Base-by-base conservation (phyloP, 495 filamentous ascomycete genomes). In the Talaromyces proteolyticus region DNA sequence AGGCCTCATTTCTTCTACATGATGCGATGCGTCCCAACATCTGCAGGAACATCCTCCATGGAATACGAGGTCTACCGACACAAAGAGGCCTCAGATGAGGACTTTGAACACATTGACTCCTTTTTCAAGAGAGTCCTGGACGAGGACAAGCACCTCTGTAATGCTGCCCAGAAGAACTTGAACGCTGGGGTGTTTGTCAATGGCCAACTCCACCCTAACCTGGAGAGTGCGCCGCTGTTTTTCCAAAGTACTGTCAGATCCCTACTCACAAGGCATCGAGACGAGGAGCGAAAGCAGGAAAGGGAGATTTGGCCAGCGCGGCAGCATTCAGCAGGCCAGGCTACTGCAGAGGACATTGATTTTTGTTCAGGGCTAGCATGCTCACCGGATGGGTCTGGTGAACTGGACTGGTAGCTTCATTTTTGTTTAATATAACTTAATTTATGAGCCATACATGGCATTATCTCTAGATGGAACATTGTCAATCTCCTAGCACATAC, bases 51-150 rank as follows among this genome's bases (percentile, higher is more conserved):
- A 2, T 63, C 59, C 19, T 50, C 50, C 6, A 68, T 76, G 55
- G 52, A 67, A 19, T 76, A 76, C 57, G 70, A 80, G 51, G 68
- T 78, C 16, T 79, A 65, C 58, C 69, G 74, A 20, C 63, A 73
- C 63, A 74, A 71, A 54, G 52, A 62, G 40, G 54, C 68, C 11
- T 59, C 54, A 3, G 71, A 74, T 40, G 68, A 69, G n/a, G 63
- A 75, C 6, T 77, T 78, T 51, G 51, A 70, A 5, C 36, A 60
- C 3, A 64, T 73, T 57, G 68, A 63, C 50, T 17, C 63, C 16
- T 56, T 69, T 14, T 75, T 72, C 59, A 70, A 72, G 49, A 65
- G 62, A 2, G 61, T 76, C 43, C 61, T 73, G 63, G 56, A 60
- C 4, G 72, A 78, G 50, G 71, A 76, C 59, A 72, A 72, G 39